Conservation (phyloP, 257 asterid species). For the Jaltomata sinuosa region DNA sequence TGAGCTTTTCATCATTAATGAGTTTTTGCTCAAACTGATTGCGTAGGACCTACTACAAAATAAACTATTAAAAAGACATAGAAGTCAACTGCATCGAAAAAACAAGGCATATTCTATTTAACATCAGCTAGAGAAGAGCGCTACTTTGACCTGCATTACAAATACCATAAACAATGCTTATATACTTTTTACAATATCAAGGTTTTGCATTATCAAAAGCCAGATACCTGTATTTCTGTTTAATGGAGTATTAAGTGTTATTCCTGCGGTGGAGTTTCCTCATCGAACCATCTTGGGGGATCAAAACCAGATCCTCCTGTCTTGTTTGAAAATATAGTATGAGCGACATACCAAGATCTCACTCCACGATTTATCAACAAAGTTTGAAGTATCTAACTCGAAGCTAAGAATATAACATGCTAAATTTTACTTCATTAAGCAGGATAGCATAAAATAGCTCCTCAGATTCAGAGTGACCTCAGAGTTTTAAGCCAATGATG, state of each 20-base stretch:
- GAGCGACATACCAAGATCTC: neutral
- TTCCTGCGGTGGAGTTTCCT: conserved; percentile 35
- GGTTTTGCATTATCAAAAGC: neutral
- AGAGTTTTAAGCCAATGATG: neutral
- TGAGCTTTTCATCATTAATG: neutral
- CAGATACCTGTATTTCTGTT: neutral
- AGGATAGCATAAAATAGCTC: neutral
- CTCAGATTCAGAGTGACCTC: neutral
- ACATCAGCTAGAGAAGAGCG: neutral
- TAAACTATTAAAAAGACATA: neutral
- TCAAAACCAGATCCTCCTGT: conserved; percentile 90
- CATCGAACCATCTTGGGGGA: conserved; percentile 94
- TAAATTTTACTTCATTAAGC: neutral
- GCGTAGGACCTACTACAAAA: neutral
- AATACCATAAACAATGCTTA: neutral
- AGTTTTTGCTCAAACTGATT: neutral
- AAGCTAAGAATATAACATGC: neutral
- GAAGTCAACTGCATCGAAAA: neutral
- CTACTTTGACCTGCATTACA: neutral
- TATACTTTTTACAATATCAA: neutral
- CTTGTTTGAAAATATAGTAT: neutral
- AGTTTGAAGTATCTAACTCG: neutral
- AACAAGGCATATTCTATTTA: neutral
- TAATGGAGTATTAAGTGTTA: conserved; percentile 2
- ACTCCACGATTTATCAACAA: neutral